Percentiles rank a stretch among this genome's conserved stretches.
phyloP scores from a whole-genome alignment of 805 yeast genomes.

The Saccharomycopsis schoenii region DNA sequence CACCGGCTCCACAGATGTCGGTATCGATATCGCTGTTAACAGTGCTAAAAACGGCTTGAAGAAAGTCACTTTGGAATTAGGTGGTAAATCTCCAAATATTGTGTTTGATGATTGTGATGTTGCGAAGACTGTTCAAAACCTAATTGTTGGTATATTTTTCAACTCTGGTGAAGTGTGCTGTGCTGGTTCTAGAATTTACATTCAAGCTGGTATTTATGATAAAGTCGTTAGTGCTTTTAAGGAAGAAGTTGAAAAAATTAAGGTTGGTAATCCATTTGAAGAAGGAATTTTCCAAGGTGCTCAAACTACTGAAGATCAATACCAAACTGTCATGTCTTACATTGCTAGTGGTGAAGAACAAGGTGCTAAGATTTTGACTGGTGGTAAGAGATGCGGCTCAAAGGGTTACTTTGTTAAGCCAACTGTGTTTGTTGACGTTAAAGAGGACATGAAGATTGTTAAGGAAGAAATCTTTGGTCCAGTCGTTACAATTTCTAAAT shows the following conservation, averaged over 20 bases:
- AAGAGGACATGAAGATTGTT: slow-evolving; percentile 56
- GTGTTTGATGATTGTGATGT: slow-evolving; percentile 81
- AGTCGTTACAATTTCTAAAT: slow-evolving; percentile 75
- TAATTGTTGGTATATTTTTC: slow-evolving; percentile 76
- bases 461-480: slow-evolving; percentile 88
- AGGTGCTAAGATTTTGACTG: slow-evolving; percentile 70
- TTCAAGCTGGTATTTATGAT: slow-evolving; percentile 80
- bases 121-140: slow-evolving; percentile 63
- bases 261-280: slow-evolving; percentile 80
- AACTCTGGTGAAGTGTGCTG: slow-evolving; percentile 95
- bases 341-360: slow-evolving; percentile 70
- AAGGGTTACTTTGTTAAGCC: slow-evolving; percentile 67
- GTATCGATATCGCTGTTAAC: slow-evolving; percentile 68
- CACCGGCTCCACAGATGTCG: slow-evolving; percentile 93
- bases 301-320: slow-evolving; percentile 74
- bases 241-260: slow-evolving; percentile 40
- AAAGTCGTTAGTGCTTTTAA: slow-evolving; percentile 54
- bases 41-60: slow-evolving; percentile 78
- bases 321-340: slow-evolving; percentile 66
- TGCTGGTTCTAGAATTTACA: slow-evolving; percentile 86
- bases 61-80: slow-evolving; percentile 88
- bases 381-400: slow-evolving; percentile 53
- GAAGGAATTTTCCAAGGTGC: slow-evolving; percentile 82
- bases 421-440: slow-evolving; percentile 64
- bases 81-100: slow-evolving; percentile 93